Base-by-base conservation (phyloP, 2,329 filamentous ascomycete genomes). In the Cercospora berteroae region DNA sequence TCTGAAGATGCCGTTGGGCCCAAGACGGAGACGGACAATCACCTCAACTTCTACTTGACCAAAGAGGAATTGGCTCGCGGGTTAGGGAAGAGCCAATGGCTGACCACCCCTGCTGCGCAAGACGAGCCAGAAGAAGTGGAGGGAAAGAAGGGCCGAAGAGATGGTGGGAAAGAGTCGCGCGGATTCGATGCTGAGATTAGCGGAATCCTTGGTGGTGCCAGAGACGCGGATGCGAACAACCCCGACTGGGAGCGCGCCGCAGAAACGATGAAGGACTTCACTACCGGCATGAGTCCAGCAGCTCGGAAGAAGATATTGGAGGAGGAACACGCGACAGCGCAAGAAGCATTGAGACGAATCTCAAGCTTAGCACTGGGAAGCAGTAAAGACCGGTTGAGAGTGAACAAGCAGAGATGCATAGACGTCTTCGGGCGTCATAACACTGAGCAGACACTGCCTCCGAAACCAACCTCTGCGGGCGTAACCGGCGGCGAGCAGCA, bases 401-500 rank as follows among this genome's bases (percentile, higher is more conserved):
- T 91, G 76, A 97, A 97, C 77, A 90, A 94, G 73, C 86, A 89
- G 73, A 89, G 93, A 69, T 96, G 94, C 79, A 86, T 99, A 72
- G 87, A 94, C 68, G 89, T 88, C 2, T 97, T 99, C 76, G 95
- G 95, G 60, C 89, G 95, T 60, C 95, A 99, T 83, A 88, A 90
- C 73, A 99, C 95, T 1, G 95, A 99, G 79, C 74, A 79, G 8
- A 78, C 81, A 4, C 85, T 99, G 31, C 84, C 85, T 25, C 88
- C 88, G 0, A 90, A 89, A 77, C 79, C 79, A 12, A 27, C 74
- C 74, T 67, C 69, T 29, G 62, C 31, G 33, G 70, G 52, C 5
- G 66, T 60, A 10, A 60, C 69, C 20, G 50, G 72, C 6, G 71
- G 74, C 5, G 66, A 72, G 63, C 76, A 74, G 59, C 67, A 75